Base-by-base conservation (phyloP, 805 yeast species). In the Suhomyces sp. region DNA sequence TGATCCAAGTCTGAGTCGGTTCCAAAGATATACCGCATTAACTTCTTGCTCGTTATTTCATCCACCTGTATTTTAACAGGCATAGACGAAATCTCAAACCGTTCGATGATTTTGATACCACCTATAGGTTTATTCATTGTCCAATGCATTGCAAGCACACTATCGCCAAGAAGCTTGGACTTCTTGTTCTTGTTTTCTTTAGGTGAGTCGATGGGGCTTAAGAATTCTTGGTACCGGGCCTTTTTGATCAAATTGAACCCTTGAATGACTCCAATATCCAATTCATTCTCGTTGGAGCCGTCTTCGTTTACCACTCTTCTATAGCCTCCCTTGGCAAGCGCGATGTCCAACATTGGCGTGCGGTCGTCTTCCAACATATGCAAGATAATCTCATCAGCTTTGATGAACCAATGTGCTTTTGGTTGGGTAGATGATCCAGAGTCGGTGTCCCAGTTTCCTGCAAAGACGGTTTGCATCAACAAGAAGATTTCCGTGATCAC, bases 281-380 rank as follows among this genome's bases (percentile, higher is more conserved):
- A 54, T 26, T 64, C 57, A 52, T 76, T 76, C 24, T 63, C 63
- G 51, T 76, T 72, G 13, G 78, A 72, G 7, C 77, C 79, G 54
- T 73, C 72, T 33, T 72, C 79, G 46, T 68, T 69, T 24, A 72
- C 63, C 3, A 62, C 48, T 51, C 80, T 52, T 51, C 61, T 62
- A 59, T 64, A 74, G 2, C 57, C 55, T 1, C 77, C 75, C 5
- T 64, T 58, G 4, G 73, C 73, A 56, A 76, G 60, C 1, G 67
- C 71, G 41, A 76, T 51, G 51, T 74, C 77, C 22, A 76, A 48
- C 33, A 75, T 69, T 1, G 79, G 77, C 1, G 65, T 60, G 17
- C 77, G 52, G 51, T 75, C 74, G 57, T 75, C 76, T 49, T 74
- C 72, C 31, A 76, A 58, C 71, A 75, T 66, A 50, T 74, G 77